Evolutionary conservation across 169 alveolate species (phyloP), one percentile per base, ranked within the genome.

Genomic region (Plasmodium reichenowi): DNA sequence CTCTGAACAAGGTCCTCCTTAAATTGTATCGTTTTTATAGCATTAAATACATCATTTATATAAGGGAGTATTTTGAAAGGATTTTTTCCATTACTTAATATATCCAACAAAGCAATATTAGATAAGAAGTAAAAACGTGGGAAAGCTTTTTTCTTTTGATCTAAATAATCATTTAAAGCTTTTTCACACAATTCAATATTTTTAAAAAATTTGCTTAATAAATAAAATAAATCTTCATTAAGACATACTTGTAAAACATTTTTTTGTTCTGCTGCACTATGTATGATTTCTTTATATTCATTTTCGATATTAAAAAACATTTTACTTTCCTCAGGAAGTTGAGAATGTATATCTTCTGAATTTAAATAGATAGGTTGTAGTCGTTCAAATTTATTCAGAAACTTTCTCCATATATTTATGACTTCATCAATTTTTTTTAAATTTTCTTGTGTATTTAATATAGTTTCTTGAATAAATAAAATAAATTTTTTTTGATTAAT

Each of bases 91-190:
- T 97, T 97, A 50, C 99, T 96, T 59, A 98, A 95, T 80, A 98
- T 98, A 52, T 97, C 98, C 47, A 98, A 92, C 91, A 98, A 92
- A 1, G 99, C 98, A 89, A 97, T 97, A 88, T 98, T 98, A 3
- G 99, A 97, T 15, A 97, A 97, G 95, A 98, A 98, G 94, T 98
- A 98, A 94, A 98, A 98, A 47, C 99, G 97, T 2, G 99, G 99
- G 97, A 97, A 97, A 1, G 97, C 95, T 95, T 97, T 98, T 95
- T 98, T 98, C 95, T 98, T 97, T 89, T 97, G 96, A 74, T 97
- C 99, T 83, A 98, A 93, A 93, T 98, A 98, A 62, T 98, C 98
- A 88, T 97, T 97, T 89, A 98, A 85, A 9, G 98, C 97, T 91
- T 97, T 98, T 95, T 98, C 99, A 94, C 99, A 98, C 17, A 95